These are phyloP conservation scores for Sporothrix humicola DNA, from an alignment of 2,329 filamentous ascomycete genomes.

Conservation along the genomic window DNA sequence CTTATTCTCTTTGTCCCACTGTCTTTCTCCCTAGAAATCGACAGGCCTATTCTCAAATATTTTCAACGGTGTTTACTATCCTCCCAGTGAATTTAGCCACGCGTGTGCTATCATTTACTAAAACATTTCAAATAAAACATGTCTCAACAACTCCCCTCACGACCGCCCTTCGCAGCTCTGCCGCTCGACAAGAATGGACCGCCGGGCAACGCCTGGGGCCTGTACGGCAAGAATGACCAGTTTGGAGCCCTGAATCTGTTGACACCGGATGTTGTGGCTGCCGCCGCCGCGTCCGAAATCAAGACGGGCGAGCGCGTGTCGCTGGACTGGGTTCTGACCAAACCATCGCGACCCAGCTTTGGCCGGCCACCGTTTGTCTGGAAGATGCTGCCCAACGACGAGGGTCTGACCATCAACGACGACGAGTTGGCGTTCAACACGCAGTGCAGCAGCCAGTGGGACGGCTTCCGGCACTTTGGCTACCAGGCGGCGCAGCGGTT, in stretches of 20 bases:
- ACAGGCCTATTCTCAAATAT: no score
- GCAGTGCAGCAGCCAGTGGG: slow-evolving; percentile 55
- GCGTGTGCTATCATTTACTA: background rate
- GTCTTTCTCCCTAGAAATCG: no score
- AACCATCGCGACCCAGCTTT: slow-evolving; percentile 48
- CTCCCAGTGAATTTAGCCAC: no score
- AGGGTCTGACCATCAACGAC: slow-evolving; percentile 53
- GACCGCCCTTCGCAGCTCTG: slow-evolving; percentile 37
- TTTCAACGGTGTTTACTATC: no score
- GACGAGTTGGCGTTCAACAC: slow-evolving; percentile 55
- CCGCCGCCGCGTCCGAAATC: slow-evolving; percentile 54
- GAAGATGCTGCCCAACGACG: slow-evolving; percentile 27
- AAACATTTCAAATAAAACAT: background rate
- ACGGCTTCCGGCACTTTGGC: slow-evolving; percentile 53
- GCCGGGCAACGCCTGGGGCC: slow-evolving; percentile 51
- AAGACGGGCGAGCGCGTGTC: slow-evolving; percentile 61
- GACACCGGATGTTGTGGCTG: slow-evolving; percentile 36
- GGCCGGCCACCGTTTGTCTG: slow-evolving; percentile 56
- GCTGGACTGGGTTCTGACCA: slow-evolving; percentile 65
- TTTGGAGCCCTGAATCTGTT: slow-evolving; percentile 42
- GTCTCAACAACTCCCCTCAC: slow-evolving; percentile 44
- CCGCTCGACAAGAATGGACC: slow-evolving; percentile 39
- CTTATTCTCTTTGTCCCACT: no score
- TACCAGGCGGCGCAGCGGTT: slow-evolving; percentile 34
- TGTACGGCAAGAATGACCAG: slow-evolving; percentile 55